Percentiles rank a stretch among this genome's conserved stretches.
Evolutionary conservation across 169 alveolate species (phyloP).

Genomic region (Plasmodium knowlesi): DNA sequence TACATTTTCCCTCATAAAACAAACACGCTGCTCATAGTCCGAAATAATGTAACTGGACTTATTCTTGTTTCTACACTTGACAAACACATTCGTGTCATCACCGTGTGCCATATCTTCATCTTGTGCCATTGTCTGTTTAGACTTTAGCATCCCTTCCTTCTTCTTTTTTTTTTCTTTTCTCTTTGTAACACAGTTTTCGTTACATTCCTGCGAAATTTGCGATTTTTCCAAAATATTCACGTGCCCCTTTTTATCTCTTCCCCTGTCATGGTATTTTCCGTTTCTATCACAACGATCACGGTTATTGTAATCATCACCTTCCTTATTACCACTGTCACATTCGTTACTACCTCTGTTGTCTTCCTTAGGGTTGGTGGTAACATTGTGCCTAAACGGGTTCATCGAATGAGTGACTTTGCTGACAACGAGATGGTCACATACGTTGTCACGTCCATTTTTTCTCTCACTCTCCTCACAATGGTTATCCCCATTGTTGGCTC

Average conservation of each 20-base stretch:
- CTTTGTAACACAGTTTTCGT: neutral
- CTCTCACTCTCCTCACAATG: neutral
- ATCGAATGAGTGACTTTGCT: neutral
- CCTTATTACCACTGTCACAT: neutral
- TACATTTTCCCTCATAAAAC: neutral
- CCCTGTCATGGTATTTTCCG: neutral
- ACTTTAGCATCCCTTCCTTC: neutral
- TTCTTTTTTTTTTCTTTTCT: neutral
- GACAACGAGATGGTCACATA: neutral
- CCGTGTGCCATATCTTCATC: neutral
- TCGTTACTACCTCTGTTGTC: neutral
- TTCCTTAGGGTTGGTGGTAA: neutral
- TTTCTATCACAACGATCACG: neutral
- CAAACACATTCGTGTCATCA: neutral
- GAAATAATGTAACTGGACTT: neutral
- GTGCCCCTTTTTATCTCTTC: neutral
- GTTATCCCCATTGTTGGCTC: neutral
- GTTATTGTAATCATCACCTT: neutral
- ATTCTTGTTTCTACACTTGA: constrained; percentile 6
- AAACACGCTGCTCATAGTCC: neutral
- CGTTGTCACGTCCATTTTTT: neutral
- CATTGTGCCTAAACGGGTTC: neutral
- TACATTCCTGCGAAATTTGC: neutral
- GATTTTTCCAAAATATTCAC: neutral
- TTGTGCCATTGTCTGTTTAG: neutral